Conservation (phyloP, 2,329 filamentous ascomycete genomes). For the Fulvia fulva region DNA sequence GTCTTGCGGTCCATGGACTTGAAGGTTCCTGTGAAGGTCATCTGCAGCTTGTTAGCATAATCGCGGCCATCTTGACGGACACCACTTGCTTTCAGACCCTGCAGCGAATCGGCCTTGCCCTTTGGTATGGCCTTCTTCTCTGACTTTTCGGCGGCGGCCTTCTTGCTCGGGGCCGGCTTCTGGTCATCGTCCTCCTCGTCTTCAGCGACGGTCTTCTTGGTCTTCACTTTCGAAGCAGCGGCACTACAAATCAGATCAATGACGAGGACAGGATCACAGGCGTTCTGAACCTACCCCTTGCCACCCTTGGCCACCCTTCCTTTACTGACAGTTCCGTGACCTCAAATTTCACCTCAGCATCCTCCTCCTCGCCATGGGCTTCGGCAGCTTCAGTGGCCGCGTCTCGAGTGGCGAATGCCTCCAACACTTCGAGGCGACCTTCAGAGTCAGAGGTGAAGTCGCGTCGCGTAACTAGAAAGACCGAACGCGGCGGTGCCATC, state of each 20-base stretch:
- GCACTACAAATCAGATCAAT: background rate
- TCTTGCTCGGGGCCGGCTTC: background rate
- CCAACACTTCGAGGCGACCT: background rate
- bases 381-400: background rate
- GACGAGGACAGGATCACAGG: background rate
- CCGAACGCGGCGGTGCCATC: background rate
- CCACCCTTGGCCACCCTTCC: background rate
- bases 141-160: background rate
- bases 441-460: background rate
- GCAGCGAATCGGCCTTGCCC: conserved; percentile 5
- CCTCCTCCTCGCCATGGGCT: background rate
- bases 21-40: conserved; percentile 14
- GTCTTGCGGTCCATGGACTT: conserved; percentile 12
- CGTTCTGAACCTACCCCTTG: background rate
- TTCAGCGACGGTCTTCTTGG: background rate
- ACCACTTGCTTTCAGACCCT: conserved; percentile 8
- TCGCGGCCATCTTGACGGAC: background rate
- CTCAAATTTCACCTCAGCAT: background rate
- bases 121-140: conserved; percentile 3
- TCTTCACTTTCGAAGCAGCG: background rate
- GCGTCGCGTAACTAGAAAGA: background rate
- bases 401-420: background rate
- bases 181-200: background rate
- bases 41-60: background rate
- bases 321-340: background rate